Evolutionary conservation across 495 filamentous ascomycete genomes (phyloP), one percentile per base, ranked within the genome.

Genomic region (Penicillium steckii): DNA sequence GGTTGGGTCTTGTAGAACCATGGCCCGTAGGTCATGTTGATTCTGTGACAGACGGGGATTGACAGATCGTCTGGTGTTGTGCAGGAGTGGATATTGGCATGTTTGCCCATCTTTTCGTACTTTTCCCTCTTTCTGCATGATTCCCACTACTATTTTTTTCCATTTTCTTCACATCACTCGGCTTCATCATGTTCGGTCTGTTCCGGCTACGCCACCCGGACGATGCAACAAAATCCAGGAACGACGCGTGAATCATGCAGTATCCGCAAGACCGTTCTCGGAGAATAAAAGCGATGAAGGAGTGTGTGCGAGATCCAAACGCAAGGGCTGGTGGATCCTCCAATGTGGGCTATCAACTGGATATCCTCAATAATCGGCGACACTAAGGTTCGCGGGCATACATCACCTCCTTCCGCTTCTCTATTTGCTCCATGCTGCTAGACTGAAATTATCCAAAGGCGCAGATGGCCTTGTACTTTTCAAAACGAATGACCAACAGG

Each of bases 261-360:
- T n/a, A 13, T 44, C 23, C 29, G 27, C 29, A 24, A 29, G 22
- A 30, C 18, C 23, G 26, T 23, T 37, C 23, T 8, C 48, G 38
- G 48, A 51, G 38, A 44, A 25, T 44, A 44, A 51, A 21, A 24
- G 48, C 29, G 48, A 21, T 21, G 17, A 25, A 25, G 32, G 22
- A 19, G 21, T 8, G n/a, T n/a, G n/a, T n/a, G n/a, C 10, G 38
- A 46, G 37, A 42, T 50, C 35, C 4, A 22, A 48, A 48, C 33
- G 51, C 44, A 54, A 54, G 51, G 51, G 37, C 37, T 13, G 44
- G 44, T 54, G 37, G 44, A 53, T 46, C 38, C 50, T 15, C 15
- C 8, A 23, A 19, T 41, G 38, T 41, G 38, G 38, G 38, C 38
- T 41, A 41, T 41, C 38, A 13, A 8, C 38, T 9, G 7, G 19